Conservation (phyloP, 2,329 filamentous ascomycete species). For the Colletotrichum tropicale region DNA sequence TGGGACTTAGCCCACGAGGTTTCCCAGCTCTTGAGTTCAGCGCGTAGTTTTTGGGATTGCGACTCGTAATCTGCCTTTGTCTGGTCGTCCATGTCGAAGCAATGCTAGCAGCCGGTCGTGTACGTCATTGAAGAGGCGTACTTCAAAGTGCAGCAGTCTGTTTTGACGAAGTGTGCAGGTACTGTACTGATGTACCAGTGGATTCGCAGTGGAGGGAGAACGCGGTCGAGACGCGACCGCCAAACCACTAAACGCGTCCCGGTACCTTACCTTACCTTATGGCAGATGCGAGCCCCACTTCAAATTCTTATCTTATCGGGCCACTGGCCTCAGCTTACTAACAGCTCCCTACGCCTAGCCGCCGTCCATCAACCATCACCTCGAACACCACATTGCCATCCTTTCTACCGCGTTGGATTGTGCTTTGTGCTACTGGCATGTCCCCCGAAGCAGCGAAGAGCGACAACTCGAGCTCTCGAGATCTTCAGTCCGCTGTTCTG, state of each 20-base stretch:
- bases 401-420: neutral
- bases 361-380: neutral
- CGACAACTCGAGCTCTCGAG: constrained; percentile 25
- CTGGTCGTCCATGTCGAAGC: constrained; percentile 48
- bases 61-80: constrained; percentile 50
- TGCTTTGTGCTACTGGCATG: constrained; percentile 1
- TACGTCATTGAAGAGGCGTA: constrained; percentile 7
- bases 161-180: neutral
- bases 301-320: neutral
- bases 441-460: constrained; percentile 1
- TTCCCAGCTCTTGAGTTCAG: constrained; percentile 78
- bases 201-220: neutral
- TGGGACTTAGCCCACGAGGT: constrained; percentile 67
- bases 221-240: constrained; percentile 8
- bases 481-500: constrained; percentile 46
- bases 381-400: neutral
- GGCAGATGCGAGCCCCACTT: neutral
- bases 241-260: constrained; percentile 17
- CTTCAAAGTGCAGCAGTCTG: neutral
- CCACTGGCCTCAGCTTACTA: neutral
- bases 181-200: neutral
- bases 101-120: neutral
- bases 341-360: neutral
- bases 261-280: neutral
- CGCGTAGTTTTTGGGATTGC: constrained; percentile 61